phyloP scores from a whole-genome alignment of 2,329 filamentous ascomycete genomes.

The Aspergillus sp. region DNA sequence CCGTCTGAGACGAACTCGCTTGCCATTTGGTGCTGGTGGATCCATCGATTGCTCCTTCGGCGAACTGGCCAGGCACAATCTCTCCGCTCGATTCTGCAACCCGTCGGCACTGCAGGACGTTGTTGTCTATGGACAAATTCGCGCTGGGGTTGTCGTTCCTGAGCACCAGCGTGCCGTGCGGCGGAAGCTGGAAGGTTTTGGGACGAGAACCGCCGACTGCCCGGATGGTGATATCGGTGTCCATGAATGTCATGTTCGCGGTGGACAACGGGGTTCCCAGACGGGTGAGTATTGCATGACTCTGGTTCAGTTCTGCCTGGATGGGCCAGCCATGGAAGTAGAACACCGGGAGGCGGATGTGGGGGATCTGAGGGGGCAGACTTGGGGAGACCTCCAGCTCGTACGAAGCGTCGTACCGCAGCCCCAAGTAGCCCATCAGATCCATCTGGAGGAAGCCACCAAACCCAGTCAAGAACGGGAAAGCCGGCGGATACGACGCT shows the following conservation, averaged over 20 bases:
- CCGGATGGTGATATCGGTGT: background rate
- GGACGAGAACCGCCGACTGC: background rate
- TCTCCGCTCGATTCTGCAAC: background rate
- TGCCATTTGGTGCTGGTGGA: background rate
- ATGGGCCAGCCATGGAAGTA: conserved; percentile 1
- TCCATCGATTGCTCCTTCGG: background rate
- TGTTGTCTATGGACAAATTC: background rate
- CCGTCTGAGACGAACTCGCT: background rate
- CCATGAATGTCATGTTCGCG: background rate
- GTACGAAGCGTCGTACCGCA: background rate
- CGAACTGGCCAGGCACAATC: background rate
- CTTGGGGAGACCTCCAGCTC: background rate
- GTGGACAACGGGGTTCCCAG: background rate
- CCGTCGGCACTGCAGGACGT: background rate
- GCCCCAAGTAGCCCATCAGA: background rate
- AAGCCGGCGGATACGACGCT: conserved; percentile 50
- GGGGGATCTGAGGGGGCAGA: background rate
- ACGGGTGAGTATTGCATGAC: background rate
- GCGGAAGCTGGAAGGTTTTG: background rate
- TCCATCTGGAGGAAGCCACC: background rate
- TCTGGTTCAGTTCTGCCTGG: background rate
- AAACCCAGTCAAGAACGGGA: conserved; percentile 53
- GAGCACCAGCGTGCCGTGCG: background rate
- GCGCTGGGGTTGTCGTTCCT: background rate
- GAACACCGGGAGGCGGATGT: background rate